Evolutionary conservation across 78 protist species (phyloP).

Genomic region (Dictyostelium firmibasis): DNA sequence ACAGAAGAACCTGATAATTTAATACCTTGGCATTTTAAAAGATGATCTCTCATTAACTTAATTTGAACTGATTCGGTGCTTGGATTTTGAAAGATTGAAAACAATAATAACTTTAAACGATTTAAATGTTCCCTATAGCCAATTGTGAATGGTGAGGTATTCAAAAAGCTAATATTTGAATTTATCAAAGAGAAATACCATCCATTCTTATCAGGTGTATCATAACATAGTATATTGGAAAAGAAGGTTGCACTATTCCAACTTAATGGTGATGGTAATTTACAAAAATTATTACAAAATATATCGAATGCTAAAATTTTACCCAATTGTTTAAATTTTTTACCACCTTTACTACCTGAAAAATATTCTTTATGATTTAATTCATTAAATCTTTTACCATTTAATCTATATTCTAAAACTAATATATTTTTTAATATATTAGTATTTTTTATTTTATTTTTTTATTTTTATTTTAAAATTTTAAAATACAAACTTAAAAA

Average conservation of each 20-base stretch:
- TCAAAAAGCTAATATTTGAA: conserved; percentile 12
- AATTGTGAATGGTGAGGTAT: conserved; percentile 34
- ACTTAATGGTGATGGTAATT: neutral
- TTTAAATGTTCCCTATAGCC: conserved; percentile 34
- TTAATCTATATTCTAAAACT: conserved; percentile 21
- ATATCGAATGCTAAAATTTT: conserved; percentile 51
- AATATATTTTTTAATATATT: neutral
- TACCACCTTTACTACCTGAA: conserved; percentile 8
- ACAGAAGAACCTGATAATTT: neutral
- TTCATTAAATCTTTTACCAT: conserved; percentile 29
- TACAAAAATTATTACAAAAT: conserved; percentile 38
- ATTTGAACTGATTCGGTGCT: conserved; percentile 8
- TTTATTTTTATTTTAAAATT: too few relatives aligned
- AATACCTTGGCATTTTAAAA: neutral
- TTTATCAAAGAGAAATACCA: conserved; percentile 43
- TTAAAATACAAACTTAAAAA: neutral
- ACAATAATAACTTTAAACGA: conserved; percentile 17
- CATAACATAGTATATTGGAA: conserved; percentile 37
- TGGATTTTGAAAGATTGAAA: conserved; percentile 42
- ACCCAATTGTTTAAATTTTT: conserved; percentile 43
- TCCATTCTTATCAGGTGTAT: conserved; percentile 9
- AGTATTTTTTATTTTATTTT: neutral
- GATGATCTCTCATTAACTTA: conserved; percentile 8
- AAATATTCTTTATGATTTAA: conserved; percentile 40
- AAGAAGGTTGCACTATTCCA: conserved; percentile 3